These are phyloP conservation scores for Lasiodiplodia hormozganensis DNA, from an alignment of 2,329 filamentous ascomycete species.

Conservation along the genomic window DNA sequence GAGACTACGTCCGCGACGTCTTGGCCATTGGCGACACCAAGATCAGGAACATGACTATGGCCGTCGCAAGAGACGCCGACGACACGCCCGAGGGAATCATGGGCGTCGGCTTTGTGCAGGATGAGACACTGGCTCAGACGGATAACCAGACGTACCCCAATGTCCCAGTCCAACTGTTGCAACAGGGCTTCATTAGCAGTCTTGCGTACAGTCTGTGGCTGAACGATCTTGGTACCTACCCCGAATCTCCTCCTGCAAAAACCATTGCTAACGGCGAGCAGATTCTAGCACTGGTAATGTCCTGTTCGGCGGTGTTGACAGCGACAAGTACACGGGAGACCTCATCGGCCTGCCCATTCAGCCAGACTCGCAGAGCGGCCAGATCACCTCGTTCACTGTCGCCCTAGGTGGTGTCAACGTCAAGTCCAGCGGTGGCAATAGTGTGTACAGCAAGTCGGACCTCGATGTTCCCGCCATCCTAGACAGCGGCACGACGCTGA, in stretches of 20 bases:
- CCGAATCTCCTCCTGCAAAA: conserved; percentile 49
- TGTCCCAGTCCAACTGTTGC: conserved; percentile 69
- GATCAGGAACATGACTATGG: conserved; percentile 29
- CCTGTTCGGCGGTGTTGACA: conserved; percentile 78
- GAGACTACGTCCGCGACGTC: conserved; percentile 21
- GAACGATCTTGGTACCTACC: conserved; percentile 61
- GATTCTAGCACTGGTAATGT: conserved; percentile 63
- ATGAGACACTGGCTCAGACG: conserved; percentile 14
- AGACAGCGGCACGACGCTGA: conserved; percentile 73
- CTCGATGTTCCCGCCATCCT: conserved; percentile 56
- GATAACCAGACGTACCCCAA: conserved; percentile 63
- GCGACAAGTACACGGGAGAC: conserved; percentile 66
- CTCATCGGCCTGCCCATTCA: conserved; percentile 72
- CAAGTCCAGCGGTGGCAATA: conserved; percentile 13
- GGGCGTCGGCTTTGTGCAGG: conserved; percentile 24
- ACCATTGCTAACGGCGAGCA: neutral
- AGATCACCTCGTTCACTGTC: conserved; percentile 25
- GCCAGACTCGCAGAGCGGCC: conserved; percentile 10
- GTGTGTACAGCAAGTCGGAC: conserved; percentile 14
- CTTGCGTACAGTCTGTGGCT: conserved; percentile 70
- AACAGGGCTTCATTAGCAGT: conserved; percentile 66
- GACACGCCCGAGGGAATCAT: conserved; percentile 19
- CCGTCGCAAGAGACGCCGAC: conserved; percentile 8
- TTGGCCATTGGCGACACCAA: conserved; percentile 17
- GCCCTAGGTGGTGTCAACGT: conserved; percentile 18